Evolutionary conservation across 2,329 filamentous ascomycete genomes (phyloP), one percentile per base, ranked within the genome.

Genomic region (Fusarium sp.): DNA sequence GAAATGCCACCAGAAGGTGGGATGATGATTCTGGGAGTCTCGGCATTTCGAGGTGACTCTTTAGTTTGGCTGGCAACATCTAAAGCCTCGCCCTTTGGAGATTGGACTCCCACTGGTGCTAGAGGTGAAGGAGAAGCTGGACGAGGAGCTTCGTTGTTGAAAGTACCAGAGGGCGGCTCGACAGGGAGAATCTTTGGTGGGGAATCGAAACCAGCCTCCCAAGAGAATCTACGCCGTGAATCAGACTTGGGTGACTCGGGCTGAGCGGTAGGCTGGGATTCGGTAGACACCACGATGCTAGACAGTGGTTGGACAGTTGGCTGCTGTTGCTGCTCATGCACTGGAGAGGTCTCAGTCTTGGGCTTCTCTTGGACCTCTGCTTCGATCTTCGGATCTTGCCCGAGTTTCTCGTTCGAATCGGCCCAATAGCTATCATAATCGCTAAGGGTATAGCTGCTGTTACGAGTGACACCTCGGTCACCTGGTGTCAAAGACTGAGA

Each of bases 341-440:
- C 58, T 33, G 62, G 53, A 16, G 46, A n/a, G 21, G 40, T 37
- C 23, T 52, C 59, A 30, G 53, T n/a, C 32, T 63, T 59, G 16
- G 44, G 42, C 18, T 64, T 67, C 18, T 70, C 67, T 7, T 67
- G 56, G 19, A 49, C 64, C 7, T 57, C 57, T 21, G 19, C 52
- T 37, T 69, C 57, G 13, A 40, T 62, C 21, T 40, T 47, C 23
- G 61, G 32, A 25, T 61, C 69, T 25, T 57, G 56, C 8, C 38
- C 67, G 1, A 67, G 42, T 25, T 73, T 78, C 32, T 67, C 75
- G 16, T 63, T 72, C 8, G 79, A 73, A 33, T 87, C 84, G 6
- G 86, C 86, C 87, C 91, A 91, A 77, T 93, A 93, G 73, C 88
- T 89, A 64, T 92, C 91, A 75, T 93, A 93, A 49, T 92, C 90